phyloP scores from a whole-genome alignment of 2,329 filamentous ascomycete genomes.

The Colletotrichum graminicola region DNA sequence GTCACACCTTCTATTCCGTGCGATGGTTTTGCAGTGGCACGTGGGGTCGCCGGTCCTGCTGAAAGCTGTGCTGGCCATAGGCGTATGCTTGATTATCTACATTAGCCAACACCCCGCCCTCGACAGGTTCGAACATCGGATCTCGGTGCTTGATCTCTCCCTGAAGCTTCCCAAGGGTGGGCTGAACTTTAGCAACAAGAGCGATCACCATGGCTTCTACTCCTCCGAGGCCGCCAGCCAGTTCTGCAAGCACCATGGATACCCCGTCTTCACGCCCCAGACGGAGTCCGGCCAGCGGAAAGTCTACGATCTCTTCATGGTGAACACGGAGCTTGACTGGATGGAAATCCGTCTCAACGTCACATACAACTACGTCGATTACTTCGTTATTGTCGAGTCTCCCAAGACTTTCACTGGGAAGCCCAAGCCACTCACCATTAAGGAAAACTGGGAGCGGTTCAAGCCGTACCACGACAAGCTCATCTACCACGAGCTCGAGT shows the following conservation, averaged over 20 bases:
- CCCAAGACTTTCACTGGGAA: constrained; percentile 68
- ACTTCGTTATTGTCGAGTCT: constrained; percentile 74
- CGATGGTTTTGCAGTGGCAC: constrained; percentile 36
- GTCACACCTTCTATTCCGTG: not conserved
- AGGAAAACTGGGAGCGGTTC: constrained; percentile 66
- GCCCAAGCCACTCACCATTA: constrained; percentile 66
- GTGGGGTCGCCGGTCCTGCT: constrained; percentile 22
- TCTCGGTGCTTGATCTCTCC: constrained; percentile 30
- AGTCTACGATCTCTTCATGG: constrained; percentile 72
- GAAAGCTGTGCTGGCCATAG: constrained; percentile 24
- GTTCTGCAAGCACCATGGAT: constrained; percentile 52
- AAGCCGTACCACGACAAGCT: constrained; percentile 69
- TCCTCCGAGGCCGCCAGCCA: constrained; percentile 47
- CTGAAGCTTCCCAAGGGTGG: constrained; percentile 31
- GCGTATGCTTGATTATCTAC: constrained; percentile 29
- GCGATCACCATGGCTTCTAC: constrained; percentile 45
- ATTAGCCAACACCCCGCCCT: constrained; percentile 36
- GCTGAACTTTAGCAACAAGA: constrained; percentile 21
- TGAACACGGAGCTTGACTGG: constrained; percentile 75
- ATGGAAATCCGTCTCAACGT: constrained; percentile 73
- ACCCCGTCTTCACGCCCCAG: constrained; percentile 47
- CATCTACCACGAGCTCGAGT: constrained; percentile 60
- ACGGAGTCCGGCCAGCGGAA: constrained; percentile 54
- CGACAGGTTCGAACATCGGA: constrained; percentile 39
- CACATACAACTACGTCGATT: constrained; percentile 70